Percentiles rank a stretch among this genome's conserved stretches.
These are phyloP conservation scores for Cordia subcordata DNA, from an alignment of 257 asterid species.

Conservation along the genomic window DNA sequence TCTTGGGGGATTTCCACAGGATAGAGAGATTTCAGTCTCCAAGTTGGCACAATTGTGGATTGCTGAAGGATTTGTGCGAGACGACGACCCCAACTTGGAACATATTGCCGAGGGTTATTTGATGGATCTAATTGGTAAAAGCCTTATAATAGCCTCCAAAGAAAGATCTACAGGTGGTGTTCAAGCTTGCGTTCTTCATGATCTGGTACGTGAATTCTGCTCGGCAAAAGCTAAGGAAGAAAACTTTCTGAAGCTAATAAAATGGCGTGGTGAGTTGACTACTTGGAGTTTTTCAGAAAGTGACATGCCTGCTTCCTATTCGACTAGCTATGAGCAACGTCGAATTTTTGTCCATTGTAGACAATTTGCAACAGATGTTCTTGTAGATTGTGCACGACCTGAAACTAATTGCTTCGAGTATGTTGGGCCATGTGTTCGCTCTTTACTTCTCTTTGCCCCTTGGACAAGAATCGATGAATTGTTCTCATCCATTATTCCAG, in stretches of 20 bases:
- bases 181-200: slow-evolving; percentile 7
- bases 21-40: slow-evolving; percentile 6
- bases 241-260: background rate
- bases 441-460: slow-evolving; percentile 5
- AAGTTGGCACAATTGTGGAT: slow-evolving; percentile 21
- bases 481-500: background rate
- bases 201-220: background rate
- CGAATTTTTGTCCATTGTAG: background rate
- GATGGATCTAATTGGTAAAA: slow-evolving; percentile 15
- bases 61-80: background rate
- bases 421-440: background rate
- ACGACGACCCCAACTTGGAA: background rate
- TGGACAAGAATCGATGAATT: background rate
- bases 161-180: slow-evolving; percentile 10
- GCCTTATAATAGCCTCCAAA: slow-evolving; percentile 14
- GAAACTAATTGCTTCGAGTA: background rate
- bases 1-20: slow-evolving; percentile 17
- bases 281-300: too few relatives aligned
- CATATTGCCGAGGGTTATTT: background rate
- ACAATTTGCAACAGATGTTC: too few relatives aligned
- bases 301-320: background rate
- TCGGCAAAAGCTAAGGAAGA: background rate
- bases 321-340: background rate
- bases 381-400: too few relatives aligned
- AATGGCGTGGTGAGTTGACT: background rate